Conservation (phyloP, 805 yeast genomes). For the Saccharomycopsis sp. region DNA sequence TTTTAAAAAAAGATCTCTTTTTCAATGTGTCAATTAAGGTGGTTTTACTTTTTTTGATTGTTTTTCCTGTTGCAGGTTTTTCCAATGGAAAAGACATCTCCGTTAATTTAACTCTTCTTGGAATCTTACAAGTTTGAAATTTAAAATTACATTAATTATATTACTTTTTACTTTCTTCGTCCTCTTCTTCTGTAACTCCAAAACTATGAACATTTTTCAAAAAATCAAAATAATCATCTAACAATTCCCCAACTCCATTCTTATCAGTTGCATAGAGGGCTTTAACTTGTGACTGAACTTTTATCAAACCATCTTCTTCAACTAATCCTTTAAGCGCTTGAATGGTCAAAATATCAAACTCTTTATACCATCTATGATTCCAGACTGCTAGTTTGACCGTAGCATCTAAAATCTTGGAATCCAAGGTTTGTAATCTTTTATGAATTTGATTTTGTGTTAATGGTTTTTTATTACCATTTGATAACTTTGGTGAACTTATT, state of each 20-base stretch:
- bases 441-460: conserved; percentile 22
- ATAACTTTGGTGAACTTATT: conserved; percentile 22
- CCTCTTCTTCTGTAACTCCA: conserved; percentile 1
- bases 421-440: conserved; percentile 30
- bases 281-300: conserved; percentile 60
- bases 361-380: conserved; percentile 97
- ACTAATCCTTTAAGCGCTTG: conserved; percentile 49
- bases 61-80: too few species aligned
- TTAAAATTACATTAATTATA: too few species aligned
- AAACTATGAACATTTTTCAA: conserved; percentile 20
- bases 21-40: too few species aligned
- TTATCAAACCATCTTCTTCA: conserved; percentile 68
- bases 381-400: conserved; percentile 82
- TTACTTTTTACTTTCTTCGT: too few species aligned
- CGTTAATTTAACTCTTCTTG: too few species aligned
- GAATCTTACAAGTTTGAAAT: too few species aligned
- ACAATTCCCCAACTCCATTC: conserved; percentile 46
- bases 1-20: too few species aligned
- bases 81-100: too few species aligned
- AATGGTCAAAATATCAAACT: conserved; percentile 67
- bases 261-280: conserved; percentile 49
- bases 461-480: conserved; percentile 21
- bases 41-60: too few species aligned
- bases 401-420: conserved; percentile 47
- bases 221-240: conserved; percentile 41